Evolutionary conservation across 768 basidiomycete species (phyloP), one percentile per base, ranked within the genome.

Genomic region (Heimioporus sp.): DNA sequence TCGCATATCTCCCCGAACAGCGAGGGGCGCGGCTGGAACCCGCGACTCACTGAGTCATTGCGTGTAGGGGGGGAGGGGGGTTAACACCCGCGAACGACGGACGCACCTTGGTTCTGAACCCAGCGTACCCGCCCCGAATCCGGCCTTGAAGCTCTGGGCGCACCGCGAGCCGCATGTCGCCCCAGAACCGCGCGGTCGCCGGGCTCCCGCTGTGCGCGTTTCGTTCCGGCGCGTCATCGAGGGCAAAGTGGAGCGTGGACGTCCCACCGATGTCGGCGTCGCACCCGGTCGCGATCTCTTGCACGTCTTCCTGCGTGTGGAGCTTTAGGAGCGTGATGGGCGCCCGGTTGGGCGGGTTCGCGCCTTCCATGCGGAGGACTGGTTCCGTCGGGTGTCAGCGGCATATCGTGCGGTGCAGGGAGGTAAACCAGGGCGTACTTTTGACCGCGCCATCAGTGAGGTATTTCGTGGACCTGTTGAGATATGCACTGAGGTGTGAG

Each of bases 261-360:
- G 79, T 79, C 21, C 93, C 90, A 7, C 95, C 94, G 40, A 95
- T 86, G 70, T 98, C 96, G 0, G 77, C 76, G 68, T 98, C 96
- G 57, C 87, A 91, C 4, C 95, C 95, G 0, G 80, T 81, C 0
- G 86, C 89, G 54, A 85, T 85, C n/a, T 80, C 73, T 4, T 75
- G 56, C 43, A 91, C 62, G 54, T 87, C 82, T 20, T 79, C 74
- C 16, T 60, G 71, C 0, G 80, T 76, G 60, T 86, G 83, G 68
- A 93, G 81, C 8, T 76, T 75, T 63, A 82, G 83, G 45, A 94
- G 76, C 0, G 82, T 79, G 49, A 78, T 74, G n/a, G 90, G 86
- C 5, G 69, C 69, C 34, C 84, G 81, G 42, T 73, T 72, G 10
- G 85, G 84, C 24, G 70, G 74, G 48, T 87, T 80, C n/a, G 82